phyloP scores from a whole-genome alignment of 768 basidiomycete species.

The Boletus reticuloceps region DNA sequence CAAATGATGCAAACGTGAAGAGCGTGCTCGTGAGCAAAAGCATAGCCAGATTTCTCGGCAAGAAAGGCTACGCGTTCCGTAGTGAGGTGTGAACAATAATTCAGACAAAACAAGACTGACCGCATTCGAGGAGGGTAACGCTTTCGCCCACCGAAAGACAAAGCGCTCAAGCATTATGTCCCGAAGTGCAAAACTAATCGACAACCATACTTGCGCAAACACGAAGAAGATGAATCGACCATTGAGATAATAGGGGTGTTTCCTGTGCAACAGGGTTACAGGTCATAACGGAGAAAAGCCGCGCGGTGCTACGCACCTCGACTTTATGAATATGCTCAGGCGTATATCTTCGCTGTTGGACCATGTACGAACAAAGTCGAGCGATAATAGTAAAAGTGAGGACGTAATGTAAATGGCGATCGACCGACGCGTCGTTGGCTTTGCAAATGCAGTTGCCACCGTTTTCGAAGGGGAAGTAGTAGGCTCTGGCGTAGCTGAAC shows the following conservation, averaged over 20 bases:
- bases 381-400: slow-evolving; percentile 38
- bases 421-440: slow-evolving; percentile 45
- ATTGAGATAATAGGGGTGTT: slow-evolving; percentile 73
- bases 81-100: neutral
- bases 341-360: slow-evolving; percentile 36
- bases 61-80: slow-evolving; percentile 14
- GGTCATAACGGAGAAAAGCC: neutral
- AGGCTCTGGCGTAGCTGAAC: slow-evolving; percentile 43
- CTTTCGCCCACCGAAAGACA: slow-evolving; percentile 42
- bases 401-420: slow-evolving; percentile 47
- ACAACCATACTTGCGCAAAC: slow-evolving; percentile 49
- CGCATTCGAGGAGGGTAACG: slow-evolving; percentile 8
- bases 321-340: slow-evolving; percentile 61
- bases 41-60: slow-evolving; percentile 16
- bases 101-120: slow-evolving; percentile 12
- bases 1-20: slow-evolving; percentile 39
- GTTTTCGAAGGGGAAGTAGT: slow-evolving; percentile 53
- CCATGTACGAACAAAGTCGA: slow-evolving; percentile 42
- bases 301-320: slow-evolving; percentile 44
- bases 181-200: slow-evolving; percentile 49
- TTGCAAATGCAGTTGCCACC: slow-evolving; percentile 45
- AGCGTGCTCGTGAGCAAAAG: slow-evolving; percentile 39
- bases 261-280: slow-evolving; percentile 39
- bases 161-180: slow-evolving; percentile 65
- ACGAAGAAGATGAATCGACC: slow-evolving; percentile 62